Evolutionary conservation across 2,329 filamentous ascomycete genomes (phyloP).

Genomic region (Aspergillus sp.): DNA sequence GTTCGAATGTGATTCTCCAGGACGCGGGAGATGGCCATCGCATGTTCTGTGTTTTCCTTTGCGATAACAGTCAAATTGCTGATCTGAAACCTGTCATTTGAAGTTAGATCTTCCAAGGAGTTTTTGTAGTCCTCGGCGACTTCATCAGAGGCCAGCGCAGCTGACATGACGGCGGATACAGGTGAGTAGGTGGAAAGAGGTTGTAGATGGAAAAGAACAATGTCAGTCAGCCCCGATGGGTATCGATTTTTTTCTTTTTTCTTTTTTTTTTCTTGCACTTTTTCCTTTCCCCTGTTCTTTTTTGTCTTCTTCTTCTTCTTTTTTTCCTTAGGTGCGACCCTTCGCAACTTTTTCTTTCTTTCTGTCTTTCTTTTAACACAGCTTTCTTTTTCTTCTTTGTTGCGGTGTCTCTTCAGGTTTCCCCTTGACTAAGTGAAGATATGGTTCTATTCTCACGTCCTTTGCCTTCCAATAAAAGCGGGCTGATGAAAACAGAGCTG

Average conservation of each 20-base stretch:
- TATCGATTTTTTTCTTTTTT: background rate
- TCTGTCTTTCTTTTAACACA: slow-evolving; percentile 9
- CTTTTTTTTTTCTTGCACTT: slow-evolving; percentile 9
- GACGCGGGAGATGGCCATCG: slow-evolving; percentile 85
- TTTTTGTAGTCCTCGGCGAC: slow-evolving; percentile 94
- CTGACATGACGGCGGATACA: slow-evolving; percentile 59
- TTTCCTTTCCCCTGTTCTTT: slow-evolving; percentile 11
- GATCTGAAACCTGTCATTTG: slow-evolving; percentile 93
- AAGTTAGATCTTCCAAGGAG: slow-evolving; percentile 85
- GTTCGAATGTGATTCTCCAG: slow-evolving; percentile 91
- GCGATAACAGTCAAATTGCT: slow-evolving; percentile 97
- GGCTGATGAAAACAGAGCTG: slow-evolving; percentile 35
- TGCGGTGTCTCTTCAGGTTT: slow-evolving; percentile 13
- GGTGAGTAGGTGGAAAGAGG: slow-evolving; percentile 5
- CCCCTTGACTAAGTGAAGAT: slow-evolving; percentile 18
- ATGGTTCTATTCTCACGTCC: slow-evolving; percentile 22
- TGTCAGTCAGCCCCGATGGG: background rate
- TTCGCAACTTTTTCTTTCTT: slow-evolving; percentile 15
- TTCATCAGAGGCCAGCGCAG: slow-evolving; percentile 67
- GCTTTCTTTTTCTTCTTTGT: slow-evolving; percentile 20
- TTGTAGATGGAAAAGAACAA: background rate
- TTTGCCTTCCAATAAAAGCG: slow-evolving; percentile 24
- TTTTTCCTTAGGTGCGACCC: slow-evolving; percentile 7
- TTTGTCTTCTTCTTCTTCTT: slow-evolving; percentile 10
- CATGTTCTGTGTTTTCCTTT: slow-evolving; percentile 94